These are phyloP conservation scores for Tuctoria greenei DNA, from an alignment of 176 grass and related monocot species.

Conservation along the genomic window DNA sequence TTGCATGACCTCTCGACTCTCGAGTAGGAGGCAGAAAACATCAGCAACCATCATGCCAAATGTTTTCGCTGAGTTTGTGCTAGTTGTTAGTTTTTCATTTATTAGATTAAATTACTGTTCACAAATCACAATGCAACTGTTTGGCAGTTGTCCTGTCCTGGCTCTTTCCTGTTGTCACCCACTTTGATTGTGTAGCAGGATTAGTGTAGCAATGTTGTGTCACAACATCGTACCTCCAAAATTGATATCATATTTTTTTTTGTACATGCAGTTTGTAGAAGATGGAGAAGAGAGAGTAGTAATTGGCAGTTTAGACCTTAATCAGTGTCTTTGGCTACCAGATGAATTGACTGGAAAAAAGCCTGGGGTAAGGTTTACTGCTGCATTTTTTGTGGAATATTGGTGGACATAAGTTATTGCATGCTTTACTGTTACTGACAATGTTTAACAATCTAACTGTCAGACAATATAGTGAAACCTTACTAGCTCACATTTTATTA, in stretches of 20 bases:
- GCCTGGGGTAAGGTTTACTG: slow-evolving; percentile 56
- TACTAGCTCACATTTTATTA: not conserved
- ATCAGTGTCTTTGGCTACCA: slow-evolving; percentile 77
- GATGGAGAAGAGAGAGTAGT: slow-evolving; percentile 87
- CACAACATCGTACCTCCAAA: not conserved
- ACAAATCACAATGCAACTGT: not conserved
- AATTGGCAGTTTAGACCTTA: slow-evolving; percentile 81
- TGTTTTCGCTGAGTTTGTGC: too few species aligned
- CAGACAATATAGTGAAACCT: not conserved
- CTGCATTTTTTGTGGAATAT: not conserved
- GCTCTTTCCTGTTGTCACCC: not conserved
- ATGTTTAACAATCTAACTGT: not conserved
- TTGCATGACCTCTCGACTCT: too few species aligned
- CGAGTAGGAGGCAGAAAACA: slow-evolving; percentile 5
- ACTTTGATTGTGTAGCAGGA: slow-evolving; percentile 3
- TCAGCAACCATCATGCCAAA: not conserved
- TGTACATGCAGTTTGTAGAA: slow-evolving; percentile 60
- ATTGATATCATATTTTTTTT: slow-evolving; percentile 15
- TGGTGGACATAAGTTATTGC: not conserved
- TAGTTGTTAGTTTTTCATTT: slow-evolving; percentile 8
- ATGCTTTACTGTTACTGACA: not conserved
- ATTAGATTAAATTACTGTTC: not conserved
- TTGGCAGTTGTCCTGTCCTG: not conserved
- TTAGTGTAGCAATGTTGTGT: not conserved
- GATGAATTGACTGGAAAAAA: slow-evolving; percentile 78